Base-by-base conservation (phyloP, 495 filamentous ascomycete genomes). In the Penicillium cataractarum region DNA sequence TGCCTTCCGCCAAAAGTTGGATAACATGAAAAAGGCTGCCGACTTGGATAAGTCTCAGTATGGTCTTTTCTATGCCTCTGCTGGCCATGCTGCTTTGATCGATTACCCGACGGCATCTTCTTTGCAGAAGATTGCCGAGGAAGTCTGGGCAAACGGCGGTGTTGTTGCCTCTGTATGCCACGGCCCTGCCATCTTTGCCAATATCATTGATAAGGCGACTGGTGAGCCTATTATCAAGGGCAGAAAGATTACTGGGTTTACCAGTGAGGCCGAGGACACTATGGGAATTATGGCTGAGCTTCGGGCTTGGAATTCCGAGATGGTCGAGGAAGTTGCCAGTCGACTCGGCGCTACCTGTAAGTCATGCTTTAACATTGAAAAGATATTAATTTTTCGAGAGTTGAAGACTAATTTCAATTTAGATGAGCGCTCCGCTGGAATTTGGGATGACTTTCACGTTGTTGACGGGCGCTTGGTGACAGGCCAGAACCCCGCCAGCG, bases 401-500 rank as follows among this genome's bases (percentile, higher is more conserved):
- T 50, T 50, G 6, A n/a, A 17, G 4, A 6, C 56, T 66, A 42
- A 64, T 57, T 56, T 33, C 17, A 26, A 51, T 58, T 13, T 44
- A 75, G 33, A 83, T 67, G 72, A 70, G 33, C 67, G 74, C 1
- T 61, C 73, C 5, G 40, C 62, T 29, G 80, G 77, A 8, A 68
- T 78, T 32, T 83, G 80, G 81, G 81, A 79, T 71, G 75, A 76
- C 48, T 82, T 79, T 60, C 69, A 78, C 61, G 65, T 81, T 54
- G 70, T 75, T 22, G 78, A 80, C 53, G 88, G 88, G 1, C 84
- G 79, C 59, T 57, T 91, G 29, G 85, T 92, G 21, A 91, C 89
- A 5, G 89, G 89, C 0, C 86, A 90, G 76, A 92, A 91, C 62
- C 89, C 89, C 7, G 83, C 82, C 7, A 89, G 86, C 68, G 85